A percentile compares a stretch with the other conserved stretches of the same genome.
These are phyloP conservation scores for Pythium grandisporangium DNA, from an alignment of 352 stramenopile species.

Conservation along the genomic window DNA sequence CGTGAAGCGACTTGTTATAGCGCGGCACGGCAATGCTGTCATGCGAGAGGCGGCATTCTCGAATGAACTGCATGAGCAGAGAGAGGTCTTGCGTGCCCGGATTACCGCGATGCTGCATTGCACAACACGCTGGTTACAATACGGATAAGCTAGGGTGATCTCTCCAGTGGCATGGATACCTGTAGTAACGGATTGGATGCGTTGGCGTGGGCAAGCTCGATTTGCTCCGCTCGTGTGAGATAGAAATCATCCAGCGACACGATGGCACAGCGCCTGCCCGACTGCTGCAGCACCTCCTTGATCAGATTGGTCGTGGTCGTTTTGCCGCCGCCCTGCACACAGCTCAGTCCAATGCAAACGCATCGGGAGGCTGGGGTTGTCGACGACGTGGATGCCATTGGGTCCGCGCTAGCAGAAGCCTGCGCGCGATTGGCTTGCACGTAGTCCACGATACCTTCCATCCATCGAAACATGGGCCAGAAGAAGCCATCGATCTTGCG, in stretches of 20 bases:
- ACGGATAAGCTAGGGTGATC: no score
- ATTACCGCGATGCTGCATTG: conserved; percentile 61
- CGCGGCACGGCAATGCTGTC: conserved; percentile 45
- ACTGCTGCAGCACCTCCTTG: conserved; percentile 37
- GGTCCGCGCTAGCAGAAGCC: no score
- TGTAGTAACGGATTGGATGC: conserved; percentile 67
- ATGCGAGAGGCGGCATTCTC: conserved; percentile 34
- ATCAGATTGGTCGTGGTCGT: conserved; percentile 73
- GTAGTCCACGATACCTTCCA: conserved; percentile 34
- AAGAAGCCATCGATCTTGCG: conserved; percentile 64
- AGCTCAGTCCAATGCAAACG: conserved; percentile 72
- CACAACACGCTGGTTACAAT: not conserved
- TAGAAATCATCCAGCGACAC: conserved; percentile 85
- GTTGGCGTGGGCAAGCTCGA: conserved; percentile 47
- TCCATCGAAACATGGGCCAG: conserved; percentile 71
- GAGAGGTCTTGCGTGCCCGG: conserved; percentile 73
- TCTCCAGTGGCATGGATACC: no score
- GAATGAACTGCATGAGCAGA: conserved; percentile 51
- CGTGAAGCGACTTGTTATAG: conserved; percentile 76
- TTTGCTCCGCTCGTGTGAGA: conserved; percentile 48
- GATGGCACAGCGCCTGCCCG: conserved; percentile 55
- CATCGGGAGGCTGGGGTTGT: conserved; percentile 12
- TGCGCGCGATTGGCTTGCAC: no score
- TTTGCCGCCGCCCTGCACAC: conserved; percentile 79
- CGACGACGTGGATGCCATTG: no score